phyloP scores from a whole-genome alignment of 2,329 filamentous ascomycete species.

The Trichoderma koningii region DNA sequence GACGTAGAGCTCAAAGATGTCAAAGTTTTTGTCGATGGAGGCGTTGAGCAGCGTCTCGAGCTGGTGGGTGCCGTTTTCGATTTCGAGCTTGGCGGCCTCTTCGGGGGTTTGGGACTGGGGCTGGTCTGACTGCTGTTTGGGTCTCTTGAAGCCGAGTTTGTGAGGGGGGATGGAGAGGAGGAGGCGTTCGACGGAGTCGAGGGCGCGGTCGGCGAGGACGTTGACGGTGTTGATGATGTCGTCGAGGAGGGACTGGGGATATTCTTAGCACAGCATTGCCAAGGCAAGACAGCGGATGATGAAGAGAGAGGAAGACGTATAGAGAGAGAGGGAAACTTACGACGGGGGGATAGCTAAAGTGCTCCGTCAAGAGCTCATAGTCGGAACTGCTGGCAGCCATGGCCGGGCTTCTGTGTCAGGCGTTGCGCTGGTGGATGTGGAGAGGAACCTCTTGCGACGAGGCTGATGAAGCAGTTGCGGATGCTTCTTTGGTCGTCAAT shows the following conservation, averaged over 20 bases:
- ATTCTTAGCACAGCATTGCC: neutral
- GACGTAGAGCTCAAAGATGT: constrained; percentile 86
- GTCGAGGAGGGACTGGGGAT: constrained; percentile 79
- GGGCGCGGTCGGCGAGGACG: constrained; percentile 84
- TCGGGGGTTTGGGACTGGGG: constrained; percentile 39
- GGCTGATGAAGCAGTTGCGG: constrained; percentile 11
- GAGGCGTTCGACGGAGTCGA: constrained; percentile 83
- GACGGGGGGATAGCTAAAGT: constrained; percentile 90
- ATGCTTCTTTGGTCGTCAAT: neutral
- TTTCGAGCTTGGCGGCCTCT: constrained; percentile 60
- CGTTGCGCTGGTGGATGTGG: neutral
- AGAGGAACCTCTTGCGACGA: neutral
- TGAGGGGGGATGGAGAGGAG: constrained; percentile 73
- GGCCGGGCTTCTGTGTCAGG: neutral
- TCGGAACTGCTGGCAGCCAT: constrained; percentile 49
- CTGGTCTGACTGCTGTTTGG: constrained; percentile 35
- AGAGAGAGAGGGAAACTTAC: constrained; percentile 54
- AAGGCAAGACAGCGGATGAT: neutral
- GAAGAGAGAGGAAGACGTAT: neutral
- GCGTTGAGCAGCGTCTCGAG: constrained; percentile 79
- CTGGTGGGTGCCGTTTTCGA: constrained; percentile 85
- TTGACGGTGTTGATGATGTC: constrained; percentile 98
- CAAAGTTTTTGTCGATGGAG: constrained; percentile 81
- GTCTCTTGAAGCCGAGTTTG: constrained; percentile 70
- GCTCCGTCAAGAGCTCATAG: constrained; percentile 82